These are phyloP conservation scores for Penicillium canescens DNA, from an alignment of 495 filamentous ascomycete species.

Conservation along the genomic window DNA sequence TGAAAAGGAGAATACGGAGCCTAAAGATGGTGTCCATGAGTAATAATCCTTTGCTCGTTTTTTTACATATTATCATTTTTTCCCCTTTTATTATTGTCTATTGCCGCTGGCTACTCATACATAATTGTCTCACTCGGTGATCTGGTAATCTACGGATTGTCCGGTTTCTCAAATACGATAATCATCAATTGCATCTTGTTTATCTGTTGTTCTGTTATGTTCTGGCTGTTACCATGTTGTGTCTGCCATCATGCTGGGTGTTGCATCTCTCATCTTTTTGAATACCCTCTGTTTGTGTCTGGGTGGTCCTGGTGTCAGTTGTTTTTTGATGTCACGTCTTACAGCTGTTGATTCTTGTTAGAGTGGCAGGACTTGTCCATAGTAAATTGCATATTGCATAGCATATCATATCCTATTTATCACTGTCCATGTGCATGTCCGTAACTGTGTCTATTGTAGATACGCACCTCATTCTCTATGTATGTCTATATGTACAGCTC, in stretches of 20 bases:
- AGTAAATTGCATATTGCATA: conserved; percentile 20
- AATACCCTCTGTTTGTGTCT: conserved; percentile 1
- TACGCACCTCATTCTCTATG: not conserved
- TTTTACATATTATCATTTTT: conserved; percentile 6
- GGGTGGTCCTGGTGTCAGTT: conserved; percentile 1
- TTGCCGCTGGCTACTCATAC: conserved; percentile 2
- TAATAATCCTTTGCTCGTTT: conserved; percentile 10
- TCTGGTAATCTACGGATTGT: not conserved
- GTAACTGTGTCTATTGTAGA: not conserved
- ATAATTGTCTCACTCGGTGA: conserved; percentile 1
- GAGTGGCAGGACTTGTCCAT: conserved; percentile 13
- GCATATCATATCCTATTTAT: conserved; percentile 7
- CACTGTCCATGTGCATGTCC: not conserved
- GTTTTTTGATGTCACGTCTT: not conserved
- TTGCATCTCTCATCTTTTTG: not conserved
- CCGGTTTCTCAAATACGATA: conserved; percentile 6
- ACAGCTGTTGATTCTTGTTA: conserved; percentile 1
- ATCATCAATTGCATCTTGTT: conserved; percentile 12
- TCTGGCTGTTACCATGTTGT: not conserved
- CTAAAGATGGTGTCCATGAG: conserved; percentile 19
- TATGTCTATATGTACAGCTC: not conserved
- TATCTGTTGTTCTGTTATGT: not conserved
- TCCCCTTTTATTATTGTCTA: conserved; percentile 4
- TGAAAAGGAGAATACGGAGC: conserved; percentile 32
- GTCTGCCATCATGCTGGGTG: not conserved